A percentile compares a stretch with the other conserved stretches of the same genome.
Evolutionary conservation across 768 basidiomycete genomes (phyloP).

Genomic region (Strobilomyces confusus): DNA sequence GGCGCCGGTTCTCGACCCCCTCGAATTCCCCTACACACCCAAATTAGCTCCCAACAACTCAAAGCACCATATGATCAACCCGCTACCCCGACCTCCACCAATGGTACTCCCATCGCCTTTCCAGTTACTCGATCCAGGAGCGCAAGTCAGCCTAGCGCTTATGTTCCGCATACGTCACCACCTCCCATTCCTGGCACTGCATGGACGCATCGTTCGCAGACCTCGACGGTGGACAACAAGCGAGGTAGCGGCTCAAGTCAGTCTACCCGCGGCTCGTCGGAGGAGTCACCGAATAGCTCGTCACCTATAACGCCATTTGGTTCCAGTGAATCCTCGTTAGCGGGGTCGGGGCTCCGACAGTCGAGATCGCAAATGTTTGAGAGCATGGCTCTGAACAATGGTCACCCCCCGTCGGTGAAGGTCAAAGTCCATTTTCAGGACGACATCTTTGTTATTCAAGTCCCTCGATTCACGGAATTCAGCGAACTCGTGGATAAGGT

Average conservation of each 20-base stretch:
- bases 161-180: constrained; percentile 47
- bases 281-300: constrained; percentile 79
- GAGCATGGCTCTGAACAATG: constrained; percentile 30
- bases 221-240: constrained; percentile 47
- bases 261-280: constrained; percentile 72
- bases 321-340: constrained; percentile 80
- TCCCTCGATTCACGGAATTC: constrained; percentile 75
- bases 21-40: constrained; percentile 50
- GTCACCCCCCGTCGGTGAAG: constrained; percentile 56
- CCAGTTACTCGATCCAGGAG: constrained; percentile 61
- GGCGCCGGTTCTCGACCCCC: constrained; percentile 39
- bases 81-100: constrained; percentile 35
- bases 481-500: constrained; percentile 85
- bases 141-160: constrained; percentile 74
- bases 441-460: constrained; percentile 93
- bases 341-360: constrained; percentile 49
- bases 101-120: constrained; percentile 19
- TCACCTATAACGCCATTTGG: constrained; percentile 90
- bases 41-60: constrained; percentile 66
- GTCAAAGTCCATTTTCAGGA: constrained; percentile 95
- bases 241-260: constrained; percentile 84
- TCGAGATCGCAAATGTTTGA: constrained; percentile 56
- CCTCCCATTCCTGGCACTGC: constrained; percentile 53
- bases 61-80: constrained; percentile 48
- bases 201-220: constrained; percentile 47